Evolutionary conservation across 306 rosid species (phyloP).

Genomic region (Nissolia schottii): DNA sequence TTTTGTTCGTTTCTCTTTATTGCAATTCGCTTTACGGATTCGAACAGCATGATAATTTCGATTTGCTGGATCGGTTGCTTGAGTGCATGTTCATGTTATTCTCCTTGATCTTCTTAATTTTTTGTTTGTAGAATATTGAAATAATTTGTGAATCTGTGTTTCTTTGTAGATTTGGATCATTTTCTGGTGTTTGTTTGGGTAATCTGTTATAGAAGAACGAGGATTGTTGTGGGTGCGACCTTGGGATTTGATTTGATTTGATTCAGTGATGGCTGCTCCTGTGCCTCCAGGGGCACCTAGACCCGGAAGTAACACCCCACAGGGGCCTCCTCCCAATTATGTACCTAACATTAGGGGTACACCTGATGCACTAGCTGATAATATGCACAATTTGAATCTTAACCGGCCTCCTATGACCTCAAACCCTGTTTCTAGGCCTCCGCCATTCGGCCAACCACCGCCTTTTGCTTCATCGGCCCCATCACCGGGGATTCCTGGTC

Average conservation of each 20-base stretch:
- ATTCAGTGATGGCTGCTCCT: conserved; percentile 70
- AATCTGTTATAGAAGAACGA: background rate
- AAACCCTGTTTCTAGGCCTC: conserved; percentile 65
- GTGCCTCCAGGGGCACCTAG: conserved; percentile 99
- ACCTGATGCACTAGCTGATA: conserved; percentile 52
- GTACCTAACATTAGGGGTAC: conserved; percentile 44
- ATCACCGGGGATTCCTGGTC: conserved; percentile 44
- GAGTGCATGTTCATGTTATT: background rate
- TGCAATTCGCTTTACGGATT: background rate
- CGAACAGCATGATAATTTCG: background rate
- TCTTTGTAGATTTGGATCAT: conserved; percentile 34
- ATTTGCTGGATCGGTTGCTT: background rate
- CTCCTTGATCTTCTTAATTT: background rate
- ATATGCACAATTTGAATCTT: conserved; percentile 70
- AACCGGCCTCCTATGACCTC: conserved; percentile 67
- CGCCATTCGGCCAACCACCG: conserved; percentile 63
- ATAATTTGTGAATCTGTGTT: conserved; percentile 2
- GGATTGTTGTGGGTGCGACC: background rate
- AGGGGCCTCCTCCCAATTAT: conserved; percentile 67
- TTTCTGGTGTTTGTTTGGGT: background rate
- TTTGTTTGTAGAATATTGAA: background rate
- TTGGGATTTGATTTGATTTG: conserved; percentile 35
- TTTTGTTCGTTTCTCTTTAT: background rate
- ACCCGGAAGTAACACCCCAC: conserved; percentile 48
- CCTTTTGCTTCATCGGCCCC: conserved; percentile 51